A percentile compares a stretch with the other conserved stretches of the same genome.
These are phyloP conservation scores for Paramecium pentaurelia DNA, from an alignment of 73 alveolate species.

Conservation along the genomic window DNA sequence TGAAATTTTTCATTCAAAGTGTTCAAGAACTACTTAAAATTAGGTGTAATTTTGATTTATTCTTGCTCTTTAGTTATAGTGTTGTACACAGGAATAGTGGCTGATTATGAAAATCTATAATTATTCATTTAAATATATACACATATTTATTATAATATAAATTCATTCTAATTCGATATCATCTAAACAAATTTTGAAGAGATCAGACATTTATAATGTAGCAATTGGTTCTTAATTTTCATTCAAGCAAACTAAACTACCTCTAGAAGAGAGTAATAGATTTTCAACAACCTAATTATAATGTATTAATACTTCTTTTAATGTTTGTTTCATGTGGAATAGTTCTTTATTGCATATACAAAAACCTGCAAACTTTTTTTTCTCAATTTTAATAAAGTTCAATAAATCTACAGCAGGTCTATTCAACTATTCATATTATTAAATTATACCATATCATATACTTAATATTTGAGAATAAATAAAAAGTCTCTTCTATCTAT, in stretches of 20 bases:
- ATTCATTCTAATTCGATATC: slow-evolving; percentile 7
- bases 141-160: background rate
- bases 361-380: background rate
- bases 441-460: background rate
- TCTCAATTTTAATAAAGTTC: background rate
- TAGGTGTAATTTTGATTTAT: background rate
- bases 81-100: background rate
- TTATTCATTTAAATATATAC: background rate
- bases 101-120: background rate
- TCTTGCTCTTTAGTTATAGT: background rate
- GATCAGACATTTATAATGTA: slow-evolving; percentile 21
- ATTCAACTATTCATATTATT: background rate
- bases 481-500: slow-evolving; percentile 23
- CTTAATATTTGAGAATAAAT: slow-evolving; percentile 11
- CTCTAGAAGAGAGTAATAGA: slow-evolving; percentile 8
- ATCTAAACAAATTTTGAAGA: slow-evolving; percentile 29
- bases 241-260: slow-evolving; percentile 33
- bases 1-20: background rate
- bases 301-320: background rate
- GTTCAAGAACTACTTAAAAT: background rate
- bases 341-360: background rate
- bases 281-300: slow-evolving; percentile 34
- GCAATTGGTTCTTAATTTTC: background rate
- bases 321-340: slow-evolving; percentile 3
- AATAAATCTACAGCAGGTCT: background rate